Evolutionary conservation across 1,139 yeast genomes (phyloP), one percentile per base, ranked within the genome.

Genomic region (Scheffersomyces insectosa): DNA sequence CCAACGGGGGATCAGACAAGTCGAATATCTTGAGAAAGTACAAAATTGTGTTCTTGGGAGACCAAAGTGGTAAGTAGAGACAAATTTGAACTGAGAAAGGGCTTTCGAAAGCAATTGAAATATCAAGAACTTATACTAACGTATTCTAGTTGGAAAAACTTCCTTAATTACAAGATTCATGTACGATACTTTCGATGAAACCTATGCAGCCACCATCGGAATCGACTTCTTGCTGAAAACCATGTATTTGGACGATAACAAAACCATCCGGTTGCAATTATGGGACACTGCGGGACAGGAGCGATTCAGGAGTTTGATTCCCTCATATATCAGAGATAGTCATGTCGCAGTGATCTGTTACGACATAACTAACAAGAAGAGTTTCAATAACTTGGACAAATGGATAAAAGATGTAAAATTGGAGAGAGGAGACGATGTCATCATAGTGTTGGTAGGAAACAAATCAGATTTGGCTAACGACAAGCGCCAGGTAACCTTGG

Each of bases 171-270:
- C 99, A 14, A 75, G 99, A 51, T 93, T 93, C 70, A 93, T 93
- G 98, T 91, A 93, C 64, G 98, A 93, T 62, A 88, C 97, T n/a
- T 93, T 93, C 63, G 97, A 93, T 64, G 95, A 95, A 39, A 96
- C 93, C 61, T 88, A 87, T 63, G 88, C 88, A 1, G 98, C 99
- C 30, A 93, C 99, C 2, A 90, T 93, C 43, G 99, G 99, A 20
- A 93, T 93, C 50, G 99, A 93, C 64, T 93, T 93, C 63, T 77
- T 93, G 55, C 88, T 96, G 41, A 93, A 91, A 52, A 69, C 83
- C 13, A 79, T 82, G 66, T 81, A 80, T 56, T 71, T 83, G 38
- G 87, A 82, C 54, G 83, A 81, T 50, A 74, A 73, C 49, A 61
- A 73, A 64, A 65, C 80, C 53, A 65, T 82, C 57, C 66, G 84